These are phyloP conservation scores for Monilinia polystroma DNA, from an alignment of 2,329 filamentous ascomycete species.

Conservation along the genomic window DNA sequence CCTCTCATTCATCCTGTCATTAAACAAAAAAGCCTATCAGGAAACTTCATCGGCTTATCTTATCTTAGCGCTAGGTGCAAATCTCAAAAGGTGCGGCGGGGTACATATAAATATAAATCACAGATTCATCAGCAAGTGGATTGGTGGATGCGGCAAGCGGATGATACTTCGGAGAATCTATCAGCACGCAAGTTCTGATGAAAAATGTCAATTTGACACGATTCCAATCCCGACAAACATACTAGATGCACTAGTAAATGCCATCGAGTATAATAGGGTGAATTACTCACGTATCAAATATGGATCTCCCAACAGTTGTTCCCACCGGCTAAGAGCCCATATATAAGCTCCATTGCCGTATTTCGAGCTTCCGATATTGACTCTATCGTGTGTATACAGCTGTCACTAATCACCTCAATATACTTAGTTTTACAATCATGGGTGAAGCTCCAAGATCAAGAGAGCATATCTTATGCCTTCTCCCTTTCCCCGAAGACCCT, in stretches of 20 bases:
- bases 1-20: background rate
- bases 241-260: background rate
- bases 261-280: background rate
- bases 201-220: background rate
- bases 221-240: background rate
- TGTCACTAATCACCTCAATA: background rate
- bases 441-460: slow-evolving; percentile 45
- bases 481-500: slow-evolving; percentile 46
- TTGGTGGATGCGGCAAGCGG: background rate
- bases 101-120: too few species aligned
- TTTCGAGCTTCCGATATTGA: background rate
- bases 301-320: background rate
- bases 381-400: background rate
- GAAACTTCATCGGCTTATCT: slow-evolving; percentile 13
- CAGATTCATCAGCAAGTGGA: background rate
- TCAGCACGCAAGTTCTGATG: slow-evolving; percentile 7
- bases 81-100: background rate
- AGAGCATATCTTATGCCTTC: slow-evolving; percentile 46
- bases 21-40: background rate
- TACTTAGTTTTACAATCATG: slow-evolving; percentile 40
- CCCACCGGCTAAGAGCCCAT: background rate
- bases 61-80: slow-evolving; percentile 16
- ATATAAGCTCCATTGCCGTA: slow-evolving; percentile 15
- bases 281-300: background rate
- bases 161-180: background rate